Evolutionary conservation across 2,329 filamentous ascomycete genomes (phyloP), one percentile per base, ranked within the genome.

Genomic region (Colletotrichum sublineola): DNA sequence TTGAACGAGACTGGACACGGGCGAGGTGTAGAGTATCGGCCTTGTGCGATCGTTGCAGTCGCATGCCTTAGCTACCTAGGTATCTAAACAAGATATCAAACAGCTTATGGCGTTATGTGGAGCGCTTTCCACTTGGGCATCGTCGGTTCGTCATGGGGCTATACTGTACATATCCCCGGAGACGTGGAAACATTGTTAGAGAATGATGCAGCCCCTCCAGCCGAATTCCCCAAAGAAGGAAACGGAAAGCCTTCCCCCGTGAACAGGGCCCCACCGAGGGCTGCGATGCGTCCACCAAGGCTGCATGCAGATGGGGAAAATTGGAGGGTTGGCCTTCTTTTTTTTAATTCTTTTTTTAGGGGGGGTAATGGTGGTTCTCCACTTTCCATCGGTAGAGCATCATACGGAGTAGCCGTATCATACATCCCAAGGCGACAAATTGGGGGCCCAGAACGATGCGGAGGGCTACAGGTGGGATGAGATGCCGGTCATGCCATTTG

Each of bases 241-340:
- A 36, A 29, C 66, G 70, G 70, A 73, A n/a, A 48, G 55, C 14
- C 6, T 70, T 40, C 60, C 66, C 65, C 66, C 70, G 66, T 44
- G 66, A 55, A 55, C 24, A 31, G 61, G 33, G 55, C 70, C 61
- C 70, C 66, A 73, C 70, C 15, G 20, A 63, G 38, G 24, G 40
- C 6, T 44, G 15, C 42, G 42, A 20, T 44, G 15, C 42, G 24
- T 44, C 24, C 36, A 7, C 24, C 33, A 46, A 9, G 6, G 29
- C 52, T 60, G 46, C 29, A 50, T 60, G 46, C 29, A 50, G 40
- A 18, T 65, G 61, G 20, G n/a, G 33, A 11, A 11, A 12, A 20
- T 65, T 52, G 55, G 58, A 38, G 46, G 66, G 36, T 36, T 44
- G 52, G 48, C 12, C 7, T 18, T 50, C 5, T 29, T 18, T 11